Evolutionary conservation across 768 basidiomycete genomes (phyloP).

Genomic region (Podaxis sp.): DNA sequence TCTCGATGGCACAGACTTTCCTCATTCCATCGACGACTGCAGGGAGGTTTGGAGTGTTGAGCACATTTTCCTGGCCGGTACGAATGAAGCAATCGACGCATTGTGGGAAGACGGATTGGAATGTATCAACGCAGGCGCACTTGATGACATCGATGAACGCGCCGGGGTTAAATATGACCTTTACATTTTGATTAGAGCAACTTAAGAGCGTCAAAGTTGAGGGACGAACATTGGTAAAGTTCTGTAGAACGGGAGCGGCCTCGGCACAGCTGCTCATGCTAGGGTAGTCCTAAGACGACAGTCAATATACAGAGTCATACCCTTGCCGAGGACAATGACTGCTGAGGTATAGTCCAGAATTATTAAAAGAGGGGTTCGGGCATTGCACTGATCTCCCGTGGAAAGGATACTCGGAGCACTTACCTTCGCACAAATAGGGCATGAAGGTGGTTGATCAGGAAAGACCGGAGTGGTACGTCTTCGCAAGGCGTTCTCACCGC

Average conservation of each 20-base stretch:
- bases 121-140: conserved; percentile 55
- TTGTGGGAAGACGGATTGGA: conserved; percentile 52
- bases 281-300: conserved; percentile 37
- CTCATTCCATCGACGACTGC: conserved; percentile 48
- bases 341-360: no score
- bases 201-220: not conserved
- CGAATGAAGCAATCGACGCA: conserved; percentile 66
- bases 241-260: conserved; percentile 55
- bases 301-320: not conserved
- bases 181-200: not conserved
- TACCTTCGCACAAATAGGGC: conserved; percentile 54
- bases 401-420: conserved; percentile 9
- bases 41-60: conserved; percentile 46
- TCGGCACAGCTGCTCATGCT: conserved; percentile 56
- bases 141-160: conserved; percentile 61
- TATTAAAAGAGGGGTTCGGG: no score
- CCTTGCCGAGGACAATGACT: no score
- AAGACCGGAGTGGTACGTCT: conserved; percentile 42
- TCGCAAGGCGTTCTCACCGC: conserved; percentile 9
- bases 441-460: conserved; percentile 54
- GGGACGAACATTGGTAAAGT: conserved; percentile 47
- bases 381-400: no score
- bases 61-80: conserved; percentile 54
- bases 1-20: conserved; percentile 49
- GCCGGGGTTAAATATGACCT: conserved; percentile 66